Evolutionary conservation across 2,329 filamentous ascomycete genomes (phyloP), one percentile per base, ranked within the genome.

Genomic region (Botrytis byssoidea): DNA sequence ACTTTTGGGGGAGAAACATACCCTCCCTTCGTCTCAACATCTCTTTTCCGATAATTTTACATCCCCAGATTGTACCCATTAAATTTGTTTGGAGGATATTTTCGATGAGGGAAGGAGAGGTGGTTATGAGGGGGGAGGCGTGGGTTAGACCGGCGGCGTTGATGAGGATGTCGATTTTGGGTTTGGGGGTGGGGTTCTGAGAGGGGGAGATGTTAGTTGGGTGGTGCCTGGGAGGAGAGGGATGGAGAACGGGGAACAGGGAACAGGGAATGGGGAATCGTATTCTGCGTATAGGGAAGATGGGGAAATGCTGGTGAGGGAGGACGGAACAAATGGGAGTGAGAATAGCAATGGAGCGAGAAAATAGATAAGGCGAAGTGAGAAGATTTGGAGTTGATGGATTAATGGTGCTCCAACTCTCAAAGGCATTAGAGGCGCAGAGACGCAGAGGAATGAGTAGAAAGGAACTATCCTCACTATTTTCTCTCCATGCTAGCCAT

Each of bases 121-220:
- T 89, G 16, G 85, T 84, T 63, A 88, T 83, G n/a, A 96, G 85
- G 1, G 93, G 84, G 0, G 86, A 88, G 20, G 86, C 86, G 77
- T 94, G 90, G 0, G 91, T 86, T 35, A 94, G 85, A 16, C 94
- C 94, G 0, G 94, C 94, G 40, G 92, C 92, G 80, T 97, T 97
- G 76, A 97, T 87, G 1, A 97, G 87, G 44, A 95, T 84, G 78
- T 88, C 84, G 22, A 87, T 82, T 60, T 80, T 32, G 16, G 60
- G 60, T 37, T 65, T 37, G 60, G 59, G 59, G 22, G 4, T 48
- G 46, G 6, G 42, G 14, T 55, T 55, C n/a, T 44, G 37, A 29
- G n/a, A 4, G 7, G 22, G 44, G 44, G 32, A 7, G 44, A 7
- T 37, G 44, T 67, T 67, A 48, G 64, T 66, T 51, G 14, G n/a